Conservation (phyloP, 805 yeast genomes). For the Komagataella populi region DNA sequence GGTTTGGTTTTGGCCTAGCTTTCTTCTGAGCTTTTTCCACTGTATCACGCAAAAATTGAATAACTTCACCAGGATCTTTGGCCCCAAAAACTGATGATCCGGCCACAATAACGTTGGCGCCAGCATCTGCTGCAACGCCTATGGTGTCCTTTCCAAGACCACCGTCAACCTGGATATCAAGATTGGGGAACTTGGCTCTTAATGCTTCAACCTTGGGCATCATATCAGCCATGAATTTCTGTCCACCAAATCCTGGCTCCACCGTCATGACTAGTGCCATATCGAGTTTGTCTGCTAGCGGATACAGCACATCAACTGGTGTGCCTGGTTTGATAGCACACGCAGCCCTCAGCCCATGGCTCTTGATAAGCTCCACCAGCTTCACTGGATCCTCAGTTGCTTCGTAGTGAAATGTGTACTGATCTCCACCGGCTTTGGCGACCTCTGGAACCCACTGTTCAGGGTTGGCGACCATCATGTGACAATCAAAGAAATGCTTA, state of each 20-base stretch:
- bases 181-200: slow-evolving; percentile 58
- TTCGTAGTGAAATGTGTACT: slow-evolving; percentile 92
- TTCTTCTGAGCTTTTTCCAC: slow-evolving; percentile 35
- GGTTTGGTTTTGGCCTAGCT: not conserved
- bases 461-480: slow-evolving; percentile 94
- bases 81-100: slow-evolving; percentile 92
- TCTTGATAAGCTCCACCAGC: slow-evolving; percentile 63
- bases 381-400: slow-evolving; percentile 69
- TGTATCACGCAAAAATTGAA: slow-evolving; percentile 47
- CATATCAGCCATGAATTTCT: slow-evolving; percentile 88
- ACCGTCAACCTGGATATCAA: slow-evolving; percentile 94
- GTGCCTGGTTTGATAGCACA: slow-evolving; percentile 93
- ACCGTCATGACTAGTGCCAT: slow-evolving; percentile 98
- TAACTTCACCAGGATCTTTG: slow-evolving; percentile 62
- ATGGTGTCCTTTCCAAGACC: slow-evolving; percentile 84
- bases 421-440: slow-evolving; percentile 91
- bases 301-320: slow-evolving; percentile 67
- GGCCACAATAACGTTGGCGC: slow-evolving; percentile 96
- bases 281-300: slow-evolving; percentile 65
- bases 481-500: slow-evolving; percentile 69
- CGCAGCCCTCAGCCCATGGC: slow-evolving; percentile 82
- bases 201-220: slow-evolving; percentile 86
- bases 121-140: slow-evolving; percentile 84
- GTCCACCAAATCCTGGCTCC: slow-evolving; percentile 99
- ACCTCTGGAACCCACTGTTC: slow-evolving; percentile 89